A percentile compares a stretch with the other conserved stretches of the same genome.
These are phyloP conservation scores for Populus deltoides DNA, from an alignment of 345 rosid species.

Conservation along the genomic window DNA sequence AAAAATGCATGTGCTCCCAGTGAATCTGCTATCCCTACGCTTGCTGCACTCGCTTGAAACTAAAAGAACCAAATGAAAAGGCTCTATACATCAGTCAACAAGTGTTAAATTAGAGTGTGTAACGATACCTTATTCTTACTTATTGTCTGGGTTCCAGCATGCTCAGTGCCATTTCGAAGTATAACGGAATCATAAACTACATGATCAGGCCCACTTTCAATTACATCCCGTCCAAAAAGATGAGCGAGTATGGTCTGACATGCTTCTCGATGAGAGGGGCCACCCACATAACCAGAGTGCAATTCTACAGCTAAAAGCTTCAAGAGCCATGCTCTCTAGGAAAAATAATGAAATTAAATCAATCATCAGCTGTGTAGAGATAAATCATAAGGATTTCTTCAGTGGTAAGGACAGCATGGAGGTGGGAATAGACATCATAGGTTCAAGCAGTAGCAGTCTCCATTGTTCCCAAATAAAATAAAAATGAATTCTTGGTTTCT, in stretches of 20 bases:
- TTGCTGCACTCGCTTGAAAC: too few relatives aligned
- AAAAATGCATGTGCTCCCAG: too few relatives aligned
- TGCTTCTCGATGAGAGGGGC: conserved; percentile 63
- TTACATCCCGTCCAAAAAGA: conserved; percentile 65
- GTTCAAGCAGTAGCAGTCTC: too few relatives aligned
- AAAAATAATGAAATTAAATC: conserved; percentile 8
- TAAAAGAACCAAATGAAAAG: too few relatives aligned
- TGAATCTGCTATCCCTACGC: too few relatives aligned
- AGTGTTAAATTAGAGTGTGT: background rate
- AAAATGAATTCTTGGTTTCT: too few relatives aligned
- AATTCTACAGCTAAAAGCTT: conserved; percentile 86
- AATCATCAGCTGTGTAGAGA: background rate
- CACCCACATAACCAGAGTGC: conserved; percentile 63
- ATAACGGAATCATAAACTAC: conserved; percentile 35
- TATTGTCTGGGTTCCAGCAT: conserved; percentile 52
- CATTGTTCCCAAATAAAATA: too few relatives aligned
- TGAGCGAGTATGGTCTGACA: conserved; percentile 70
- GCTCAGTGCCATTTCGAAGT: conserved; percentile 44
- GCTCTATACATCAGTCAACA: too few relatives aligned
- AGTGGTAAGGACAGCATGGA: too few relatives aligned
- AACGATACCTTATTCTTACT: conserved; percentile 71
- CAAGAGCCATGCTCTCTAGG: conserved; percentile 89
- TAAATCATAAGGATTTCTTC: background rate
- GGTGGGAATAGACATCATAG: too few relatives aligned
- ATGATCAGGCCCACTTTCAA: conserved; percentile 40